phyloP scores from a whole-genome alignment of 108 stramenopile species.

The Asterionellopsis glacialis region DNA sequence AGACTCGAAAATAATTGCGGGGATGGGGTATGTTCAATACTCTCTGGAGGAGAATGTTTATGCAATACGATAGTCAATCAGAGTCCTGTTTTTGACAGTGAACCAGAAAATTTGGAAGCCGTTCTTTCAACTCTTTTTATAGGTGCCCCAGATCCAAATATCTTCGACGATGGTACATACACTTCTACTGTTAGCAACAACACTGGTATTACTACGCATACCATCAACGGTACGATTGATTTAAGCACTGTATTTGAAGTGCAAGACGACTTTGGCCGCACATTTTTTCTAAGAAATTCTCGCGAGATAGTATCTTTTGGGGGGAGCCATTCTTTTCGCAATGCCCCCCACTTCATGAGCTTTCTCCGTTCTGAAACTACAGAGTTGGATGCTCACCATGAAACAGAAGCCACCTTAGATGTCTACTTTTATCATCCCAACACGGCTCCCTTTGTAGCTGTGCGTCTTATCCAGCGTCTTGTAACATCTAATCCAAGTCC shows the following conservation, averaged over 20 bases:
- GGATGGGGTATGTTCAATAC: neutral
- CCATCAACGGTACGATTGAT: neutral
- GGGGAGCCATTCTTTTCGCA: constrained; percentile 32
- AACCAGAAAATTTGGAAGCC: neutral
- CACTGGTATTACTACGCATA: neutral
- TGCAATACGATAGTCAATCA: constrained; percentile 21
- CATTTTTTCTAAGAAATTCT: constrained; percentile 40
- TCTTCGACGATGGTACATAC: neutral
- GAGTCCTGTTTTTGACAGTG: neutral
- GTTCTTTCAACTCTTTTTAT: too few relatives aligned
- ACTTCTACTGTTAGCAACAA: too few relatives aligned
- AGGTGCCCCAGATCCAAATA: too few relatives aligned
- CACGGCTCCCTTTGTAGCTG: constrained; percentile 46
- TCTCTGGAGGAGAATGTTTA: constrained; percentile 13
- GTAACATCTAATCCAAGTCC: constrained; percentile 38
- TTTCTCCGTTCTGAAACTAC: constrained; percentile 17
- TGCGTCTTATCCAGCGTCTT: constrained; percentile 32
- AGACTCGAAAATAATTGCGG: constrained; percentile 1
- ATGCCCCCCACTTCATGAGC: constrained; percentile 28
- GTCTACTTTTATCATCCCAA: constrained; percentile 35
- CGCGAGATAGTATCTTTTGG: constrained; percentile 32
- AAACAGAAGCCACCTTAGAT: constrained; percentile 30
- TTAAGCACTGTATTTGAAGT: constrained; percentile 55
- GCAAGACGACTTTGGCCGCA: constrained; percentile 26
- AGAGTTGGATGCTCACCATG: constrained; percentile 20